phyloP scores from a whole-genome alignment of 192 early-diverging fungal genomes.

The Coemansia sp. region DNA sequence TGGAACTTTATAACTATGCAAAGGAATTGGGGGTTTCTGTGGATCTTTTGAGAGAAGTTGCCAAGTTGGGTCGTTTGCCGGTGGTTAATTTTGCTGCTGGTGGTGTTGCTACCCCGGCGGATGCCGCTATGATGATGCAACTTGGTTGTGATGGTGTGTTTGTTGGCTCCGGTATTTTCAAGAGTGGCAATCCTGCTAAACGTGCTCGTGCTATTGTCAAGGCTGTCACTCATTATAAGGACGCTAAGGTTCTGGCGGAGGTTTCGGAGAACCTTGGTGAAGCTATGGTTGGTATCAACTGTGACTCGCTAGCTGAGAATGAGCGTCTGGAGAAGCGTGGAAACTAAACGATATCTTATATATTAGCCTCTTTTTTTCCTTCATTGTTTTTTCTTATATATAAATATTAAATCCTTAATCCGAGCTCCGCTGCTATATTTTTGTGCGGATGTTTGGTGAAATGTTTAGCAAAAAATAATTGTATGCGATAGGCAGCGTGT shows the following conservation, averaged over 20 bases:
- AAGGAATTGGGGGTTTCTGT: conserved; percentile 95
- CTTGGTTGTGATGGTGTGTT: conserved; percentile 99
- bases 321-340: conserved; percentile 55
- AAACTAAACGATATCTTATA: conserved; percentile 8
- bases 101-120: conserved; percentile 97
- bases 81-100: conserved; percentile 99
- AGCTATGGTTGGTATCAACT: conserved; percentile 96
- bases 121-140: conserved; percentile 99
- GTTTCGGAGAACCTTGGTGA: conserved; percentile 94
- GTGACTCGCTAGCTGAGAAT: conserved; percentile 41
- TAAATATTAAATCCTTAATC: not conserved
- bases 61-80: conserved; percentile 85
- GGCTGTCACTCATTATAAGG: conserved; percentile 95
- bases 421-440: too few species aligned
- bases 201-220: conserved; percentile 94
- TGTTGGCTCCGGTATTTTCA: conserved; percentile 99
- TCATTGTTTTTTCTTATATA: not conserved
- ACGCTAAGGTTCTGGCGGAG: conserved; percentile 86
- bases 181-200: conserved; percentile 93
- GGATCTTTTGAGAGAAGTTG: conserved; percentile 88
- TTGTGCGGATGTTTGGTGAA: too few species aligned
- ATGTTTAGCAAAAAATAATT: too few species aligned
- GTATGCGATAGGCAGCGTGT: too few species aligned
- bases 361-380: not conserved
- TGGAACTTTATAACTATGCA: conserved; percentile 93